Evolutionary conservation across 2,329 filamentous ascomycete species (phyloP).

Genomic region (Talaromyces sp.): DNA sequence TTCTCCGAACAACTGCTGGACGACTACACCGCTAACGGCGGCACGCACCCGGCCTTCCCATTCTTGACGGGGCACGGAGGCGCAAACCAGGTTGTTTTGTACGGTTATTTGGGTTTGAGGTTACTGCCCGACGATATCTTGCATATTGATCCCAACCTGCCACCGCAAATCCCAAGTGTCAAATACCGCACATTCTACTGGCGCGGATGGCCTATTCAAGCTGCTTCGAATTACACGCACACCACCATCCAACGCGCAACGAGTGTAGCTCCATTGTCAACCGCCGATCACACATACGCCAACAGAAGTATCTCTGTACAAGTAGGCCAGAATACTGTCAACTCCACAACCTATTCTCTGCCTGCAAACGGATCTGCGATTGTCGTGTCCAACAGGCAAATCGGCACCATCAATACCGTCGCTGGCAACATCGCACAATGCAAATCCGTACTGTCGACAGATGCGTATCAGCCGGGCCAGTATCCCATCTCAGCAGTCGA

Average conservation of each 20-base stretch:
- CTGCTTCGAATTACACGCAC: conserved; percentile 61
- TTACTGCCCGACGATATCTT: conserved; percentile 57
- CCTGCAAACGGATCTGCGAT: conserved; percentile 48
- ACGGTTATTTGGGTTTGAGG: conserved; percentile 64
- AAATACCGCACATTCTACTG: conserved; percentile 64
- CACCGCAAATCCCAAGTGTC: conserved; percentile 61
- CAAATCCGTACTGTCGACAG: conserved; percentile 49
- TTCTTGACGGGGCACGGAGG: conserved; percentile 70
- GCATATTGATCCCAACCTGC: conserved; percentile 61
- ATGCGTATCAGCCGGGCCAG: conserved; percentile 59
- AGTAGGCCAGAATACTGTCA: conserved; percentile 45
- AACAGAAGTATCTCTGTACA: conserved; percentile 57
- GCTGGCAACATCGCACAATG: conserved; percentile 65
- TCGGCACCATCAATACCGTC: conserved; percentile 53
- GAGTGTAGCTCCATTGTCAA: conserved; percentile 43
- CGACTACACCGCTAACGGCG: conserved; percentile 58
- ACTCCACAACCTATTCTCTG: conserved; percentile 46
- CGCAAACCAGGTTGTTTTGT: conserved; percentile 64
- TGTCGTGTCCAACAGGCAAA: conserved; percentile 57
- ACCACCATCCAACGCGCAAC: conserved; percentile 58
- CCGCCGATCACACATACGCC: conserved; percentile 55
- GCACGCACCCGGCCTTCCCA: conserved; percentile 65
- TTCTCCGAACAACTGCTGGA: conserved; percentile 68
- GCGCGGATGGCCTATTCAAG: conserved; percentile 62
- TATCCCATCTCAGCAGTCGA: conserved; percentile 67